A percentile compares a stretch with the other conserved stretches of the same genome.
These are phyloP conservation scores for Endoconidiophora laricicola DNA, from an alignment of 2,329 filamentous ascomycete species.

Conservation along the genomic window DNA sequence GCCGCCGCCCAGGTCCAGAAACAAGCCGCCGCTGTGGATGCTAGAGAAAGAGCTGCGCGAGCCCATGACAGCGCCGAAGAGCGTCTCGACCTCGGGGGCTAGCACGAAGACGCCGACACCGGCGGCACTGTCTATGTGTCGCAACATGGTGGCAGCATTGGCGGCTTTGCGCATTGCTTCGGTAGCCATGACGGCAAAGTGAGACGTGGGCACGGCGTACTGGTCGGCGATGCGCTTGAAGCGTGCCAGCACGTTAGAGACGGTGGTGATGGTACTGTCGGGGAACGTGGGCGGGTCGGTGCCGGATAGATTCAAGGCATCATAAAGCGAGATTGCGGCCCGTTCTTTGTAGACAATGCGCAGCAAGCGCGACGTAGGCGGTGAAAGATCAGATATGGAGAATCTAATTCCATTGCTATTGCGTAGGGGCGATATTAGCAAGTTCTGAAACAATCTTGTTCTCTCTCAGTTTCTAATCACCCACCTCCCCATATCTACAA, in stretches of 20 bases:
- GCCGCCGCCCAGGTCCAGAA: constrained; percentile 73
- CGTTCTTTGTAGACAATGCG: constrained; percentile 65
- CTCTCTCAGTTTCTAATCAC: not conserved
- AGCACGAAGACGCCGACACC: constrained; percentile 58
- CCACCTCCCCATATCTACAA: constrained; percentile 45
- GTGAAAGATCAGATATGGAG: constrained; percentile 68
- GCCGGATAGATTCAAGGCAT: constrained; percentile 45
- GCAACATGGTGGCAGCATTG: constrained; percentile 54
- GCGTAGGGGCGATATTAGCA: not conserved
- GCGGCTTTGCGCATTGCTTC: constrained; percentile 71
- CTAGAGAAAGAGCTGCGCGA: constrained; percentile 56
- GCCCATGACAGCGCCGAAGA: constrained; percentile 62
- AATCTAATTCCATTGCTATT: constrained; percentile 80
- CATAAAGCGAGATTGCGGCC: constrained; percentile 70
- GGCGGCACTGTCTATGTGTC: constrained; percentile 43
- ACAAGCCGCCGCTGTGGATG: constrained; percentile 41
- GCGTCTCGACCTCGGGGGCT: constrained; percentile 63
- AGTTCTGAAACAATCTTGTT: not conserved
- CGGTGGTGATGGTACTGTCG: constrained; percentile 41
- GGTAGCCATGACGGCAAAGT: constrained; percentile 66
- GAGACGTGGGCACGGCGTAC: constrained; percentile 46
- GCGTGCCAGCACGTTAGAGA: constrained; percentile 47
- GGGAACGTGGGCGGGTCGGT: constrained; percentile 27
- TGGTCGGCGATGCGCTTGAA: constrained; percentile 57
- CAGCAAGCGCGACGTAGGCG: constrained; percentile 53